These are phyloP conservation scores for Calophaca sinica DNA, from an alignment of 306 rosid species.

Conservation along the genomic window DNA sequence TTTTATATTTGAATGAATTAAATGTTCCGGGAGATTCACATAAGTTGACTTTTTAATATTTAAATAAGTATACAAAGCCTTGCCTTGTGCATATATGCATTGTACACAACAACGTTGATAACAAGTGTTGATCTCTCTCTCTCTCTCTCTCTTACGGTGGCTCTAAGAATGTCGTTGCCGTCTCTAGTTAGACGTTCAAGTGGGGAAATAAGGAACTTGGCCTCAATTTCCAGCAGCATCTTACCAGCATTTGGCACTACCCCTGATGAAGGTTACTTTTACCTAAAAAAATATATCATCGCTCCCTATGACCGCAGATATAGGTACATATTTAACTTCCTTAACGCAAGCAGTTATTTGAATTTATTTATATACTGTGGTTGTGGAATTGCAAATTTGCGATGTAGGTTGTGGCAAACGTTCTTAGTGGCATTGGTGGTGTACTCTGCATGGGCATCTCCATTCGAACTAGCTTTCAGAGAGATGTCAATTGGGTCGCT, in stretches of 20 bases:
- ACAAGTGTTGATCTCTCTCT: conserved; percentile 16
- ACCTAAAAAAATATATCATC: conserved; percentile 60
- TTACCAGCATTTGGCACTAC: conserved; percentile 78
- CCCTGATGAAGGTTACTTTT: conserved; percentile 56
- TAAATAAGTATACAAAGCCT: conserved; percentile 23
- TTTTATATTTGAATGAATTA: not conserved
- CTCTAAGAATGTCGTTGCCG: conserved; percentile 51
- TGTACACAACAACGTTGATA: conserved; percentile 28
- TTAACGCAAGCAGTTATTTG: not conserved
- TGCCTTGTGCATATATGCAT: not conserved
- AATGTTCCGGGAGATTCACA: conserved; percentile 7
- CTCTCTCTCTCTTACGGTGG: conserved; percentile 8
- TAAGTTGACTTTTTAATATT: conserved; percentile 31
- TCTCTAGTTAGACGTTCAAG: conserved; percentile 59
- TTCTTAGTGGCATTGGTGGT: conserved; percentile 73
- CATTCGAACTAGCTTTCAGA: conserved; percentile 83
- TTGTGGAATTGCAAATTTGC: conserved; percentile 28
- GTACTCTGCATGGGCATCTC: conserved; percentile 92
- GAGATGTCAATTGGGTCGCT: conserved; percentile 55
- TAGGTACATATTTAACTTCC: conserved; percentile 49
- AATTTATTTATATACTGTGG: not conserved
- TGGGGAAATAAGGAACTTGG: conserved; percentile 61
- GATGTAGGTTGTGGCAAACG: conserved; percentile 79
- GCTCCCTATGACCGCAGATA: conserved; percentile 80
- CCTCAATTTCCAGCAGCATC: conserved; percentile 75